phyloP scores from a whole-genome alignment of 441 rosid genomes.

The Eugenia klotzschiana region DNA sequence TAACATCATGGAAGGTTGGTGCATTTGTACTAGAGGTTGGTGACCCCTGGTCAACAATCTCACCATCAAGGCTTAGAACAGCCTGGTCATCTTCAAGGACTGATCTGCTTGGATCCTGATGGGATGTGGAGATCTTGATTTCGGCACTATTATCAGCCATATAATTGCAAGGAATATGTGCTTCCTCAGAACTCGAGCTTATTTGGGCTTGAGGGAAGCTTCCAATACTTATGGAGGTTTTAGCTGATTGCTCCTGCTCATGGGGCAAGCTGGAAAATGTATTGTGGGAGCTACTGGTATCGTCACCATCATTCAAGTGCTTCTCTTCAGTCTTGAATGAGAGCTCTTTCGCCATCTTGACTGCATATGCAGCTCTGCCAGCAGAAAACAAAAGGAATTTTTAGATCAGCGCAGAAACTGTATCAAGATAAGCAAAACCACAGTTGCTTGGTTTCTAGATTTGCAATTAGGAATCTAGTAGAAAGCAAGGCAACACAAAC shows the following conservation, averaged over 20 bases:
- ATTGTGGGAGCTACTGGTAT: slow-evolving; percentile 68
- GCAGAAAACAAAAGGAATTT: neutral
- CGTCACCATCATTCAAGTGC: slow-evolving; percentile 69
- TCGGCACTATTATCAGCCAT: slow-evolving; percentile 37
- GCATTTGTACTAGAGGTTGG: slow-evolving; percentile 49
- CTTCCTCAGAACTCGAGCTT: slow-evolving; percentile 87
- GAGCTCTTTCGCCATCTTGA: slow-evolving; percentile 80
- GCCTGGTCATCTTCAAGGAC: slow-evolving; percentile 29
- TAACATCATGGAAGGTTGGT: slow-evolving; percentile 23
- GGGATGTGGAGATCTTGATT: slow-evolving; percentile 20
- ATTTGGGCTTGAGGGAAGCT: slow-evolving; percentile 87
- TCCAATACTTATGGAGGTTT: slow-evolving; percentile 78
- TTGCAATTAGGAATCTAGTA: neutral
- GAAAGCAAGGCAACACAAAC: neutral
- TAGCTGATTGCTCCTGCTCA: slow-evolving; percentile 74
- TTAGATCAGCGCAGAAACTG: neutral
- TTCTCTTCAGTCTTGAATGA: slow-evolving; percentile 73
- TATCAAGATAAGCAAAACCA: neutral
- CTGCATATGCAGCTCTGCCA: slow-evolving; percentile 86
- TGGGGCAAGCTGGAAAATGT: slow-evolving; percentile 76
- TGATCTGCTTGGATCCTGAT: slow-evolving; percentile 38
- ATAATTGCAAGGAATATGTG: slow-evolving; percentile 28
- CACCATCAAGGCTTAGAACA: slow-evolving; percentile 34
- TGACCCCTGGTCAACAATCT: slow-evolving; percentile 36
- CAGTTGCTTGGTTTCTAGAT: neutral